These are phyloP conservation scores for Westerdykella sp. DNA, from an alignment of 2,329 filamentous ascomycete genomes.

Conservation along the genomic window DNA sequence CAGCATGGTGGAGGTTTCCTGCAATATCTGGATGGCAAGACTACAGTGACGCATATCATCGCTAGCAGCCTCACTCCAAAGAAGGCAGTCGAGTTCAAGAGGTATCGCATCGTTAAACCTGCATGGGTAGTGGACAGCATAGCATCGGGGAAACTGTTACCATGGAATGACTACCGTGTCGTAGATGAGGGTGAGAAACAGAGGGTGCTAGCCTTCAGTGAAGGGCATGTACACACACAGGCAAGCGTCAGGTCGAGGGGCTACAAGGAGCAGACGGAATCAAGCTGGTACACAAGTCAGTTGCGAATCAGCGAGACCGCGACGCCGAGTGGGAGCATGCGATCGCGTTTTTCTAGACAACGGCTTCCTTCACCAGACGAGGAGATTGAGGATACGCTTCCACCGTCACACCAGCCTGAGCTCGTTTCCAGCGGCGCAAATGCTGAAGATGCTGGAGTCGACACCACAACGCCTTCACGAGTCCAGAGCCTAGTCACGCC, in stretches of 20 bases:
- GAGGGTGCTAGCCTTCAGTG: conserved; percentile 61
- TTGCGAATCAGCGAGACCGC: conserved; percentile 43
- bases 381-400: conserved; percentile 22
- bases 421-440: conserved; percentile 39
- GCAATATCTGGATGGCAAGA: conserved; percentile 93
- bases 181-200: conserved; percentile 79
- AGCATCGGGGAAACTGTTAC: conserved; percentile 68
- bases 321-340: conserved; percentile 17
- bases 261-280: conserved; percentile 75
- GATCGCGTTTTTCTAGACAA: conserved; percentile 20
- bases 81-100: conserved; percentile 80
- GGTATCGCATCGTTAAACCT: conserved; percentile 88
- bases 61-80: conserved; percentile 85
- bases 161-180: conserved; percentile 81
- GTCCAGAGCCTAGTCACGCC: conserved; percentile 23
- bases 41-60: conserved; percentile 91
- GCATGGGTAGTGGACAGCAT: conserved; percentile 92
- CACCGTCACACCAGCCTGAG: conserved; percentile 30
- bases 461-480: conserved; percentile 4
- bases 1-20: conserved; percentile 90
- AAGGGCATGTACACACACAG: conserved; percentile 62
- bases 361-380: conserved; percentile 22
- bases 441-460: conserved; percentile 11
- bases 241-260: conserved; percentile 53
- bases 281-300: conserved; percentile 76